phyloP scores from a whole-genome alignment of 768 basidiomycete genomes.

The Hysterangium stoloniferum region DNA sequence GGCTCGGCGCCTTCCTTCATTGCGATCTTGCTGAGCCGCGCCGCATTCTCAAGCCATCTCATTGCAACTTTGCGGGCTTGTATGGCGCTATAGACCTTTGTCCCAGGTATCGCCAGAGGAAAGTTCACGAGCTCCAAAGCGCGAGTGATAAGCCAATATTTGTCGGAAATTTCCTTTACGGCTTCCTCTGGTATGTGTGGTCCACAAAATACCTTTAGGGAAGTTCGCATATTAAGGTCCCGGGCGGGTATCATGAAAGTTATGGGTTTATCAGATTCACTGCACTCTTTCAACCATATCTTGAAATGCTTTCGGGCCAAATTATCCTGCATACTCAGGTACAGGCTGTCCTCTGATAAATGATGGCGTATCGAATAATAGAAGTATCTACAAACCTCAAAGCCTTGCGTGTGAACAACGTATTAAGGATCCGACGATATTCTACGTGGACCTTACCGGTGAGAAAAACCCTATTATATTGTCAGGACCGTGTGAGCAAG shows the following conservation, averaged over 20 bases:
- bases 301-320: conserved; percentile 30
- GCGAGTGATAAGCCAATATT: conserved; percentile 93
- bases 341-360: not conserved
- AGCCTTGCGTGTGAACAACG: conserved; percentile 90
- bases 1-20: conserved; percentile 78
- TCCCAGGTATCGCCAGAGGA: conserved; percentile 89
- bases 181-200: conserved; percentile 77
- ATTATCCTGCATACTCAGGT: conserved; percentile 22
- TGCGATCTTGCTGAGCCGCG: conserved; percentile 66
- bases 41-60: conserved; percentile 72
- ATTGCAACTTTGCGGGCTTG: conserved; percentile 84
- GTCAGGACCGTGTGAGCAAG: conserved; percentile 4
- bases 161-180: conserved; percentile 74
- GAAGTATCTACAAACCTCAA: conserved; percentile 51
- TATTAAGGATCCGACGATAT: conserved; percentile 85
- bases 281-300: conserved; percentile 20
- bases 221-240: conserved; percentile 94
- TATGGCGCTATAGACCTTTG: conserved; percentile 91
- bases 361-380: not conserved
- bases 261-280: conserved; percentile 44
- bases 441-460: conserved; percentile 90
- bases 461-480: conserved; percentile 87
- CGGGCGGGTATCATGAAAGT: conserved; percentile 78
- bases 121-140: conserved; percentile 99
- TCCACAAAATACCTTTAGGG: conserved; percentile 93